Conservation (phyloP, 306 rosid species). For the Arachis stenosperma region DNA sequence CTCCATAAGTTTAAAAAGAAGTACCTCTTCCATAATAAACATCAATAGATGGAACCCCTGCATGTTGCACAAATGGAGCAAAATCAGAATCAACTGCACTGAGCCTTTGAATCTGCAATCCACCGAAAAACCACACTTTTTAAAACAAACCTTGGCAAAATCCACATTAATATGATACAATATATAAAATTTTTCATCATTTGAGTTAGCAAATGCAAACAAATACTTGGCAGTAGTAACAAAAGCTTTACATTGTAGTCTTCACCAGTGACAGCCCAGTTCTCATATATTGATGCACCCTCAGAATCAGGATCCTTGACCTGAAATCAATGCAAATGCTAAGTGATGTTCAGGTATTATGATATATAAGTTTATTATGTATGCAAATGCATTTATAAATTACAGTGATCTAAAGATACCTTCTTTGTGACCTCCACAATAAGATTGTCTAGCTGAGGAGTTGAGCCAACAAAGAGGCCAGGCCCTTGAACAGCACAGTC, state of each 20-base stretch:
- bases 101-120: constrained; percentile 78
- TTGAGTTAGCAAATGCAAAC: constrained; percentile 20
- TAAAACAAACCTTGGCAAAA: background rate
- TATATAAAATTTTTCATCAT: background rate
- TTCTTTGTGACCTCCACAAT: constrained; percentile 70
- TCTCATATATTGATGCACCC: constrained; percentile 57
- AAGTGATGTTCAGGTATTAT: constrained; percentile 7
- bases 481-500: constrained; percentile 97
- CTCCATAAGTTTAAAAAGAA: constrained; percentile 4
- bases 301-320: constrained; percentile 83
- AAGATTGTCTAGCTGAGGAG: constrained; percentile 93
- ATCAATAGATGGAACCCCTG: constrained; percentile 90
- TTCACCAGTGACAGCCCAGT: constrained; percentile 55
- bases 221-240: constrained; percentile 29
- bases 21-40: constrained; percentile 88
- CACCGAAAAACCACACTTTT: constrained; percentile 34
- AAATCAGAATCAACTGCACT: constrained; percentile 83
- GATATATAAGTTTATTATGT: no score
- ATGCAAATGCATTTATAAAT: background rate
- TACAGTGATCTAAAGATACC: constrained; percentile 47
- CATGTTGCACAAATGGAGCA: constrained; percentile 90
- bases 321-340: constrained; percentile 52
- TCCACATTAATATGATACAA: background rate
- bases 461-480: constrained; percentile 78
- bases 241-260: constrained; percentile 53